Evolutionary conservation across 1,139 yeast species (phyloP).

Genomic region (Suhomyces bribrorum): DNA sequence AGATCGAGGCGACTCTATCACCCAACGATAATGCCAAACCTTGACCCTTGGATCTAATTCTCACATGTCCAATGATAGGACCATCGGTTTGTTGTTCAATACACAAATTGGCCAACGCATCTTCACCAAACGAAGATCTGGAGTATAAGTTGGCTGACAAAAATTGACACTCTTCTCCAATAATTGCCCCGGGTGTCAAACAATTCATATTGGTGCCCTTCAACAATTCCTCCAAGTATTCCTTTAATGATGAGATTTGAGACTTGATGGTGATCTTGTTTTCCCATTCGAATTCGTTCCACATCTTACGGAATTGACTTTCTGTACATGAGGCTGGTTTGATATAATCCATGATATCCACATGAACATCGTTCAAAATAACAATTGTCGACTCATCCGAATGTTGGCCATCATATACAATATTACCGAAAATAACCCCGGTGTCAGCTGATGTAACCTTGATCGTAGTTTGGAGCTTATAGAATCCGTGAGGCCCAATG

Average conservation of each 20-base stretch:
- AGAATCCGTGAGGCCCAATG: conserved; percentile 95
- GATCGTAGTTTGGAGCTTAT: conserved; percentile 82
- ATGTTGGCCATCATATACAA: conserved; percentile 94
- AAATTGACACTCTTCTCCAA: conserved; percentile 88
- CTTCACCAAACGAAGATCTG: conserved; percentile 94
- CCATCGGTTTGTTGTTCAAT: conserved; percentile 79
- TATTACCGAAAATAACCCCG: conserved; percentile 84
- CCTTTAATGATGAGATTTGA: conserved; percentile 65
- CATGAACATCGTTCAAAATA: conserved; percentile 90
- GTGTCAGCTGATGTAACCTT: conserved; percentile 98
- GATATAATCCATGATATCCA: conserved; percentile 96
- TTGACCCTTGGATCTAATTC: conserved; percentile 97
- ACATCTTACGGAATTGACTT: conserved; percentile 91
- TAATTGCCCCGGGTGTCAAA: conserved; percentile 85
- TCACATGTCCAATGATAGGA: conserved; percentile 87
- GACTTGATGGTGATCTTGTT: conserved; percentile 92
- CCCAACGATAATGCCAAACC: conserved; percentile 95
- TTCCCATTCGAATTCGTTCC: conserved; percentile 99
- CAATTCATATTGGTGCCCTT: conserved; percentile 92
- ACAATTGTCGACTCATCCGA: conserved; percentile 90
- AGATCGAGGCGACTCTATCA: conserved; percentile 82
- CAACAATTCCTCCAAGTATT: conserved; percentile 75
- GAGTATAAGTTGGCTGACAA: conserved; percentile 94
- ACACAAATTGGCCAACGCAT: conserved; percentile 93
- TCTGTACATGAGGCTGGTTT: conserved; percentile 92